Evolutionary conservation across 805 yeast genomes (phyloP).

Genomic region (Wickerhamomyces alni): DNA sequence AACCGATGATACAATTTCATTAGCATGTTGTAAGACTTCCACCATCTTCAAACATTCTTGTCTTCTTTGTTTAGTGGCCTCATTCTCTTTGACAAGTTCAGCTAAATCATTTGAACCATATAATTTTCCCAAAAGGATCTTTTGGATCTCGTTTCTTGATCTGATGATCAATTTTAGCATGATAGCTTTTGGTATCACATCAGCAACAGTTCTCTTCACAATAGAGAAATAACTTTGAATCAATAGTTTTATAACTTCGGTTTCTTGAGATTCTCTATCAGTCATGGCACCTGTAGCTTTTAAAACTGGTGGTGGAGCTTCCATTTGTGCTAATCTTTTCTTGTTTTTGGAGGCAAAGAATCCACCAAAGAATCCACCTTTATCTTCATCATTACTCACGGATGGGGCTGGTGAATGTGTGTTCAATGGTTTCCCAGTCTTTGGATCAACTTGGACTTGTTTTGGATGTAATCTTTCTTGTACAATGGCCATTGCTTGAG

Average conservation of each 20-base stretch:
- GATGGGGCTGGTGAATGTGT: slow-evolving; percentile 28
- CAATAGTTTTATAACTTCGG: slow-evolving; percentile 91
- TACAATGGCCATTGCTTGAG: slow-evolving; percentile 90
- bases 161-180: slow-evolving; percentile 85
- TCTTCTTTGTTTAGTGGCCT: slow-evolving; percentile 86
- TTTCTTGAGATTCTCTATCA: slow-evolving; percentile 93
- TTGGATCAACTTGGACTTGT: slow-evolving; percentile 78
- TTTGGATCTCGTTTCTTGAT: slow-evolving; percentile 86
- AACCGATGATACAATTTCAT: slow-evolving; percentile 67
- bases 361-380: slow-evolving; percentile 89
- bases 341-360: slow-evolving; percentile 89
- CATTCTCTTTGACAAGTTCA: slow-evolving; percentile 85
- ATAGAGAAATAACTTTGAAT: slow-evolving; percentile 87
- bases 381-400: slow-evolving; percentile 30
- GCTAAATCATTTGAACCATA: slow-evolving; percentile 71
- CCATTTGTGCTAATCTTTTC: slow-evolving; percentile 91
- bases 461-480: slow-evolving; percentile 72
- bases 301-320: slow-evolving; percentile 93
- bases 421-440: slow-evolving; percentile 75
- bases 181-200: slow-evolving; percentile 90
- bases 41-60: slow-evolving; percentile 95
- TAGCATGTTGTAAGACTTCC: slow-evolving; percentile 81
- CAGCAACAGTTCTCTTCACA: slow-evolving; percentile 90
- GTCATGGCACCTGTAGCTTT: slow-evolving; percentile 88
- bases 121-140: slow-evolving; percentile 78